A percentile compares a stretch with the other conserved stretches of the same genome.
These are phyloP conservation scores for Pichia eremophila DNA, from an alignment of 805 yeast species.

Conservation along the genomic window DNA sequence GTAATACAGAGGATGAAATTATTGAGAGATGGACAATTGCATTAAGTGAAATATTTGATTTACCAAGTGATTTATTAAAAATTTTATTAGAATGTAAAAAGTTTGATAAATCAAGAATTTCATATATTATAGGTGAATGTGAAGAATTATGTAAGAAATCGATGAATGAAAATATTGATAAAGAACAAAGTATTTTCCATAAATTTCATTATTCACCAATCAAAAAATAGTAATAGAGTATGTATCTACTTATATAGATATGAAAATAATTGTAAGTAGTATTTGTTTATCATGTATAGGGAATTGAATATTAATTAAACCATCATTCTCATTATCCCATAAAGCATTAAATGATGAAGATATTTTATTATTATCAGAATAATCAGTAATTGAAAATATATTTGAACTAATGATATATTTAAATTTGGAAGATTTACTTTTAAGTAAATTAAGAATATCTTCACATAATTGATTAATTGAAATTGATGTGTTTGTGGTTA, in stretches of 20 bases:
- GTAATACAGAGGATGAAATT: constrained; percentile 37
- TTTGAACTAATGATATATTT: constrained; percentile 46
- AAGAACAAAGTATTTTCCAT: constrained; percentile 1
- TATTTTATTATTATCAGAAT: constrained; percentile 20
- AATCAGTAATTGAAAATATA: constrained; percentile 19
- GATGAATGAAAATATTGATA: constrained; percentile 1
- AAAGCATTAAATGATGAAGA: constrained; percentile 39
- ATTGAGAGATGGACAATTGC: constrained; percentile 35
- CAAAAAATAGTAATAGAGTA: neutral
- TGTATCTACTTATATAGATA: constrained; percentile 1
- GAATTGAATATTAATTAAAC: constrained; percentile 32
- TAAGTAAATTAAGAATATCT: neutral
- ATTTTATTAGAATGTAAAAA: constrained; percentile 46
- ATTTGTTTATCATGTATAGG: constrained; percentile 9
- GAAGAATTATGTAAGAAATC: constrained; percentile 7
- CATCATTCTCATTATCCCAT: constrained; percentile 53
- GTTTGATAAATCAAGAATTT: constrained; percentile 7
- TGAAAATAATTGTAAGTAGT: neutral
- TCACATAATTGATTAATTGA: neutral
- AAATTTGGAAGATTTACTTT: constrained; percentile 39
- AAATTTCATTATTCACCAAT: constrained; percentile 9
- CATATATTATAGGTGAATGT: constrained; percentile 21
- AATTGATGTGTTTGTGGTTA: neutral
- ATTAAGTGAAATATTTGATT: constrained; percentile 60
- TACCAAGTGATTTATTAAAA: constrained; percentile 62